Conservation (phyloP, 2,329 filamentous ascomycete genomes). For the Fonsecaea pugnacius region DNA sequence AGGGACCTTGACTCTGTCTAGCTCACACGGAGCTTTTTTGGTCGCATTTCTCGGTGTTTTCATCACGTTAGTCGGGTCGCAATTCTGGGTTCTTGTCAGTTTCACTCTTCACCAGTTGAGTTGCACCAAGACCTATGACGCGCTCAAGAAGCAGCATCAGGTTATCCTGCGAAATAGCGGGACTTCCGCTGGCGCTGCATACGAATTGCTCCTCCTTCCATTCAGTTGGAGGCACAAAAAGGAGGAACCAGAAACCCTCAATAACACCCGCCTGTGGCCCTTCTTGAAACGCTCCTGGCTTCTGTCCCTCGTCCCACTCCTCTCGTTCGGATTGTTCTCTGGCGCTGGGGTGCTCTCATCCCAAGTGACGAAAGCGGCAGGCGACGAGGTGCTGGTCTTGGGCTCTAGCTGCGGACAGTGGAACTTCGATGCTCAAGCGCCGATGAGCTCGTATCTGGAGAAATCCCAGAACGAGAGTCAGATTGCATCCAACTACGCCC, state of each 20-base stretch:
- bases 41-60: constrained; percentile 40
- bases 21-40: constrained; percentile 35
- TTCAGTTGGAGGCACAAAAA: neutral
- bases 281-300: neutral
- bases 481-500: neutral
- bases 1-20: constrained; percentile 39
- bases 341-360: neutral
- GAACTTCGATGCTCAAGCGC: neutral
- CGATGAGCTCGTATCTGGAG: neutral
- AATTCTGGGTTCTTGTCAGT: constrained; percentile 41
- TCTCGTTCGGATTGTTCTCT: neutral
- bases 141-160: constrained; percentile 42
- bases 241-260: neutral
- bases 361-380: neutral
- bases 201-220: constrained; percentile 6
- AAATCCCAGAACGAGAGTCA: neutral
- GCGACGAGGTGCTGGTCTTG: neutral
- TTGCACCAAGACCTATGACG: constrained; percentile 33
- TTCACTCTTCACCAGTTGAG: constrained; percentile 39
- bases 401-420: neutral
- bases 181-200: constrained; percentile 26
- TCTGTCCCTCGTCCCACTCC: neutral
- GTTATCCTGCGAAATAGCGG: constrained; percentile 42
- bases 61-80: constrained; percentile 35
- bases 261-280: neutral